Percentiles rank a stretch among this genome's conserved stretches.
phyloP scores from a whole-genome alignment of 768 basidiomycete genomes.

The Serendipita vermifera region DNA sequence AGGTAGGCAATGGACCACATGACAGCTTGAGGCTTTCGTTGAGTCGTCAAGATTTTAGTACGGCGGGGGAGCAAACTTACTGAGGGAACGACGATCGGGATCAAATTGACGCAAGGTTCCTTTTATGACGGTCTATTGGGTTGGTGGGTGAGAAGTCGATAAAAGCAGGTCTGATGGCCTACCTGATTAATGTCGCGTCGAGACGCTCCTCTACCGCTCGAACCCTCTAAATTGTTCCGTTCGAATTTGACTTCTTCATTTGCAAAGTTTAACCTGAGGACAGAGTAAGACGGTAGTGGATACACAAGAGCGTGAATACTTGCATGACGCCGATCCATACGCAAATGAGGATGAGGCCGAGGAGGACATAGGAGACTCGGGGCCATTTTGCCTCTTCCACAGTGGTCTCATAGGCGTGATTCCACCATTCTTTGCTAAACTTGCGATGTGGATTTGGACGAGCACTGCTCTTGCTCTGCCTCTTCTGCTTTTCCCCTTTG shows the following conservation, averaged over 20 bases:
- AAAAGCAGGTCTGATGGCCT: too few relatives aligned
- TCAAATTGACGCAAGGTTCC: background rate
- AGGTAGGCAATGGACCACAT: background rate
- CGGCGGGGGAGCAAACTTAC: too few relatives aligned
- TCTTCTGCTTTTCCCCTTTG: too few relatives aligned
- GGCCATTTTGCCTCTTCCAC: background rate
- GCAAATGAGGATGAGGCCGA: background rate
- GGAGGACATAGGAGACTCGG: background rate
- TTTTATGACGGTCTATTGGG: background rate
- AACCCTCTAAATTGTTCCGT: too few relatives aligned
- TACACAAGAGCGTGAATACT: background rate
- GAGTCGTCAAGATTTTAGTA: too few relatives aligned
- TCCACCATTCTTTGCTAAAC: background rate
- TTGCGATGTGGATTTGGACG: background rate
- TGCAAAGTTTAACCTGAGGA: background rate
- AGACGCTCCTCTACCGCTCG: too few relatives aligned
- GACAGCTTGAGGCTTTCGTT: too few relatives aligned
- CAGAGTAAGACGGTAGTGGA: too few relatives aligned
- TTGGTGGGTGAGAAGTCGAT: too few relatives aligned
- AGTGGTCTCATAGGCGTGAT: background rate
- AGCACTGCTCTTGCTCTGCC: too few relatives aligned
- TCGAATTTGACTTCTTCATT: background rate
- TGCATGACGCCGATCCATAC: slow-evolving; percentile 3
- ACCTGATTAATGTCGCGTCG: too few relatives aligned
- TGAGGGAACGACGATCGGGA: background rate